Conservation (phyloP, 495 filamentous ascomycete species). For the Talaromyces borbonicus region DNA sequence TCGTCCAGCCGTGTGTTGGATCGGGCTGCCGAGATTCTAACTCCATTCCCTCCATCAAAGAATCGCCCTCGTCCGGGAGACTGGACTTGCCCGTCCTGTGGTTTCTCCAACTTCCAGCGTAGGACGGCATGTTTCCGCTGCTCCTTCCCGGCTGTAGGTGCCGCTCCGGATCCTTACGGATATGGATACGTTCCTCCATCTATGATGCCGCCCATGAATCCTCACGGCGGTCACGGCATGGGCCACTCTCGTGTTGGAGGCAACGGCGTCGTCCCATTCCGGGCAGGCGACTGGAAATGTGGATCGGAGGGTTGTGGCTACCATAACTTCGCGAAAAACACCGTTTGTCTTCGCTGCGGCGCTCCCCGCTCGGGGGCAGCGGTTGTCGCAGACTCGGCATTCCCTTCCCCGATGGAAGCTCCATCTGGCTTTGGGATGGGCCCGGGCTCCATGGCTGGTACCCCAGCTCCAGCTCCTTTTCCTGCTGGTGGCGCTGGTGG, state of each 20-base stretch:
- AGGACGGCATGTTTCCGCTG: slow-evolving; percentile 98
- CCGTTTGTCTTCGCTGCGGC: slow-evolving; percentile 91
- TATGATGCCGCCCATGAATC: slow-evolving; percentile 80
- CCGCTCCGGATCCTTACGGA: slow-evolving; percentile 64
- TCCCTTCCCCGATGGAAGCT: slow-evolving; percentile 81
- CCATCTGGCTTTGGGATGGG: slow-evolving; percentile 68
- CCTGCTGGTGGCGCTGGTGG: slow-evolving; percentile 57
- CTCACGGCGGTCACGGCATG: slow-evolving; percentile 63
- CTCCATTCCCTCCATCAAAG: slow-evolving; percentile 95
- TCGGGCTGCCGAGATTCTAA: slow-evolving; percentile 87
- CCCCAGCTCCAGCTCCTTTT: slow-evolving; percentile 76
- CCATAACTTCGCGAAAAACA: slow-evolving; percentile 99
- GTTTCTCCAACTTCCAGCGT: slow-evolving; percentile 84
- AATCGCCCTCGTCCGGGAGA: slow-evolving; percentile 94
- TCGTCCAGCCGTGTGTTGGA: slow-evolving; percentile 93
- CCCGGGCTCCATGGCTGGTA: slow-evolving; percentile 74
- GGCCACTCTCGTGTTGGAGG: slow-evolving; percentile 63
- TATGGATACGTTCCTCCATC: slow-evolving; percentile 68
- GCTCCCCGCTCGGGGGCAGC: slow-evolving; percentile 88
- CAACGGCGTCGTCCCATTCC: slow-evolving; percentile 86
- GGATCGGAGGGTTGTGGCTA: slow-evolving; percentile 96
- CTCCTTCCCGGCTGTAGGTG: slow-evolving; percentile 86
- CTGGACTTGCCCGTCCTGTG: slow-evolving; percentile 93
- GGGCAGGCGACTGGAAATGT: slow-evolving; percentile 98
- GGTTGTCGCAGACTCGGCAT: slow-evolving; percentile 87